Evolutionary conservation across 1,284 basidiomycete genomes (phyloP).

Genomic region (Moesziomyces sp.): DNA sequence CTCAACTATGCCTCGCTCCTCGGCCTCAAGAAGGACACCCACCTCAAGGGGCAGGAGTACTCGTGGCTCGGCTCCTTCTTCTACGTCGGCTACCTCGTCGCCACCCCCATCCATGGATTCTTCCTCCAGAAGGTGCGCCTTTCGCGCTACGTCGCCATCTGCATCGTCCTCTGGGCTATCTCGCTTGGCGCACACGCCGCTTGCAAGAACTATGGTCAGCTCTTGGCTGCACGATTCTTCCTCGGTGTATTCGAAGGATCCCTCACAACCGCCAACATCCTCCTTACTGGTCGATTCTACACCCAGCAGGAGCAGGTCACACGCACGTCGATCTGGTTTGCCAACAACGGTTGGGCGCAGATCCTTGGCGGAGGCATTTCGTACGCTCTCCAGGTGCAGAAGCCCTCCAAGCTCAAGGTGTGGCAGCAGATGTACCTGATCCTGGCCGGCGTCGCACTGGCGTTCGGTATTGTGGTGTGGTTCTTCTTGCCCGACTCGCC

Average conservation of each 20-base stretch:
- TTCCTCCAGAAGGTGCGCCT: conserved; percentile 54
- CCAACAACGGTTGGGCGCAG: conserved; percentile 60
- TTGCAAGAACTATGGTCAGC: conserved; percentile 48
- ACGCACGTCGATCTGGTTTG: conserved; percentile 54
- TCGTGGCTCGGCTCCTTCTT: conserved; percentile 63
- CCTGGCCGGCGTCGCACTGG: conserved; percentile 53
- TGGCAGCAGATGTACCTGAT: conserved; percentile 64
- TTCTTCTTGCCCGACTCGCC: conserved; percentile 55
- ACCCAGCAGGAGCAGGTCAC: conserved; percentile 49
- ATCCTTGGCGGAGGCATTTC: conserved; percentile 56
- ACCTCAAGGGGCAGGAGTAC: conserved; percentile 57
- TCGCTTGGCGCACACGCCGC: conserved; percentile 57
- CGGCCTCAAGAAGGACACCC: conserved; percentile 55
- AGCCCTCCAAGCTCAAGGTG: conserved; percentile 29
- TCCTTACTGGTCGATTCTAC: conserved; percentile 61
- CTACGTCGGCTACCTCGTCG: conserved; percentile 60
- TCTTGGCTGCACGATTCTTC: conserved; percentile 59
- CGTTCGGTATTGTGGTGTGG: conserved; percentile 47
- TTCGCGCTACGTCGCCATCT: conserved; percentile 53
- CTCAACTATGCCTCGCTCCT: conserved; percentile 60
- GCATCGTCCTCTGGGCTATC: conserved; percentile 69
- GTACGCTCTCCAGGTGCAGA: conserved; percentile 55
- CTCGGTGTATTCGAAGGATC: conserved; percentile 63
- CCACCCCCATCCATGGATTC: conserved; percentile 36
- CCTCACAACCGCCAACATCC: conserved; percentile 54